phyloP scores from a whole-genome alignment of 371 early-diverging fungal species.

The Mucor velutinosus region DNA sequence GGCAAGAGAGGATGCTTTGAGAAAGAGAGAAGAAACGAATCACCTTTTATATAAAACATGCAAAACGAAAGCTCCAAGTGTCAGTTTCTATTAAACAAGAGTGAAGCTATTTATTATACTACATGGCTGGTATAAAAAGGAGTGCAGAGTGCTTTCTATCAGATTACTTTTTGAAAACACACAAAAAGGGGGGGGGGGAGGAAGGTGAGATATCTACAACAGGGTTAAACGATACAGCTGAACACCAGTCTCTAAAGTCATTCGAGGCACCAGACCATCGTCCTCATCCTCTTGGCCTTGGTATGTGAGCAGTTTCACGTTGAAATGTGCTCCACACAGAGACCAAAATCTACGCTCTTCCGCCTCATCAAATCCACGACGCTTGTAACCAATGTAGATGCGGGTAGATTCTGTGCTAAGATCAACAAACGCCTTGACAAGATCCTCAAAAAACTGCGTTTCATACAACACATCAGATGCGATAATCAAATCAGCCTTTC shows the following conservation, averaged over 20 bases:
- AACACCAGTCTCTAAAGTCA: constrained; percentile 31
- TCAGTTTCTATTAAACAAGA: neutral
- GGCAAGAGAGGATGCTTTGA: constrained; percentile 3
- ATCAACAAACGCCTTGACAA: constrained; percentile 51
- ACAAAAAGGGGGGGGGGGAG: neutral
- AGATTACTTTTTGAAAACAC: neutral
- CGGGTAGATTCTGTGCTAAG: constrained; percentile 42
- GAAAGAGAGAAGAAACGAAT: constrained; percentile 30
- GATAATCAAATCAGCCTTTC: constrained; percentile 53
- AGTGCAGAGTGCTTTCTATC: neutral
- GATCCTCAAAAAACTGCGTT: constrained; percentile 43
- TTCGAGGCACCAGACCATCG: constrained; percentile 27
- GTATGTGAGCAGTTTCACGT: constrained; percentile 17
- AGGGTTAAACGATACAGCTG: constrained; percentile 37
- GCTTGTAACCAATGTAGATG: constrained; percentile 65
- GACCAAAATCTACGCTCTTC: constrained; percentile 54
- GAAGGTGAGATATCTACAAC: neutral
- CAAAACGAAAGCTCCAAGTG: neutral
- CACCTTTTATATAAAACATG: constrained; percentile 49
- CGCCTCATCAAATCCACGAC: constrained; percentile 40
- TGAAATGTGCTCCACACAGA: constrained; percentile 30
- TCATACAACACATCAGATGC: constrained; percentile 70
- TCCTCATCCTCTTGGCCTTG: constrained; percentile 20
- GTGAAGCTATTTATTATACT: neutral
- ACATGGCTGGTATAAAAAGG: neutral